phyloP scores from a whole-genome alignment of 108 stramenopile genomes.

The Fragilaria crotonensis region DNA sequence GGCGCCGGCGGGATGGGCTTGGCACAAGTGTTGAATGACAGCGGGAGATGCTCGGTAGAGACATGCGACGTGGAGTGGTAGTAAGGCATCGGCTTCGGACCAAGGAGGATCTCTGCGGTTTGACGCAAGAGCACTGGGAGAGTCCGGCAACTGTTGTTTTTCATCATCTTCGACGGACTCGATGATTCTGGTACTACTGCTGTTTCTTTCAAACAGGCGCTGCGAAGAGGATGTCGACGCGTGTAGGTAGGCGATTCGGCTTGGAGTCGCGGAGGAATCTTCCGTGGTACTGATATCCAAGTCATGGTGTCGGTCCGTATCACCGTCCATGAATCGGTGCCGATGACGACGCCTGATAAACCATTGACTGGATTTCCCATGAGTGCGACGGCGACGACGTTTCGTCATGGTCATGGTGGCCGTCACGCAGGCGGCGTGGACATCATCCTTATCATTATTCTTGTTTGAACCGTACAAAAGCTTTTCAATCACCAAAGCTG shows the following conservation, averaged over 20 bases:
- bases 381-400: not conserved
- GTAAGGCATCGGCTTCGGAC: conserved; percentile 1
- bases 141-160: not conserved
- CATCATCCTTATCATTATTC: not conserved
- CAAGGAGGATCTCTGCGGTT: not conserved
- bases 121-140: not conserved
- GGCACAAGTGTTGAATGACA: conserved; percentile 15
- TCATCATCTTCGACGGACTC: not conserved
- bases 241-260: not conserved
- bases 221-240: not conserved
- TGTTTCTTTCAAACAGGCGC: not conserved
- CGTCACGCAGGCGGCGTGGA: not conserved
- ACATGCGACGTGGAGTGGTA: conserved; percentile 31
- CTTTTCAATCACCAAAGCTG: conserved; percentile 13
- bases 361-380: not conserved
- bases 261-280: conserved; percentile 4
- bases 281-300: no score
- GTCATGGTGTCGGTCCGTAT: no score
- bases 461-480: conserved; percentile 1
- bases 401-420: not conserved
- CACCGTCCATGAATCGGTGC: no score
- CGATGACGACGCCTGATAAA: no score
- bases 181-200: not conserved
- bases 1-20: conserved; percentile 17
- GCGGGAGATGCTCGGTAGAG: conserved; percentile 26